Evolutionary conservation across 768 basidiomycete species (phyloP).

Genomic region (Psilocybe cyanescens): DNA sequence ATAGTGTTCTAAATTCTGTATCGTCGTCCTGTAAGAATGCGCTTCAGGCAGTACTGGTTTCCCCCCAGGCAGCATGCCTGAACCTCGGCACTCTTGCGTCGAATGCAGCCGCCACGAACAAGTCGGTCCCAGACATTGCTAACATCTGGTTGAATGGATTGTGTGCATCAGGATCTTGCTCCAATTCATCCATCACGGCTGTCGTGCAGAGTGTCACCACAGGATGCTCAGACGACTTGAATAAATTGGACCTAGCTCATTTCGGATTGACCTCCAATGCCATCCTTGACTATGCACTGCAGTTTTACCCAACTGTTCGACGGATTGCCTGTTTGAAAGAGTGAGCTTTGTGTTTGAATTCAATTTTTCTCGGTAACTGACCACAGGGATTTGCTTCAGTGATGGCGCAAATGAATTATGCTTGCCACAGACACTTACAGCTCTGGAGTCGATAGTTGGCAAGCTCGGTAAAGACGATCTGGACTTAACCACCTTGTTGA

Average conservation of each 20-base stretch:
- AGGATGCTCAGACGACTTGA: slow-evolving; percentile 44
- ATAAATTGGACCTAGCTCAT: slow-evolving; percentile 24
- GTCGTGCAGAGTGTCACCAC: slow-evolving; percentile 54
- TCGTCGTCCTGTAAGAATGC: slow-evolving; percentile 13
- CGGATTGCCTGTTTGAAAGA: slow-evolving; percentile 57
- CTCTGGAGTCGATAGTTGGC: slow-evolving; percentile 44
- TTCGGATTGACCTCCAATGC: slow-evolving; percentile 16
- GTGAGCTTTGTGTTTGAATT: slow-evolving; percentile 31
- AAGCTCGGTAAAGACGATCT: slow-evolving; percentile 29
- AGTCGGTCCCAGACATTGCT: slow-evolving; percentile 49
- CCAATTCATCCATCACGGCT: slow-evolving; percentile 56
- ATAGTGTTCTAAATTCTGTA: slow-evolving; percentile 9
- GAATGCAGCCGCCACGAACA: slow-evolving; percentile 23
- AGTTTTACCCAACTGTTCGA: slow-evolving; percentile 50
- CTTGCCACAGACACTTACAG: slow-evolving; percentile 50
- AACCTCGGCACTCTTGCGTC: slow-evolving; percentile 37
- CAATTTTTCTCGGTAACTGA: neutral
- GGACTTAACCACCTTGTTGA: slow-evolving; percentile 21
- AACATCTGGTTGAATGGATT: slow-evolving; percentile 62
- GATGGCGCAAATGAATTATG: slow-evolving; percentile 44
- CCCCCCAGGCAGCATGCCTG: slow-evolving; percentile 38
- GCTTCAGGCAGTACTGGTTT: slow-evolving; percentile 10
- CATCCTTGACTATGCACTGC: slow-evolving; percentile 34
- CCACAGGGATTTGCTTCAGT: slow-evolving; percentile 7
- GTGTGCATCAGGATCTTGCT: slow-evolving; percentile 53